A percentile compares a stretch with the other conserved stretches of the same genome.
Evolutionary conservation across 805 yeast genomes (phyloP).

Genomic region (Saccharomycopsis sp.): DNA sequence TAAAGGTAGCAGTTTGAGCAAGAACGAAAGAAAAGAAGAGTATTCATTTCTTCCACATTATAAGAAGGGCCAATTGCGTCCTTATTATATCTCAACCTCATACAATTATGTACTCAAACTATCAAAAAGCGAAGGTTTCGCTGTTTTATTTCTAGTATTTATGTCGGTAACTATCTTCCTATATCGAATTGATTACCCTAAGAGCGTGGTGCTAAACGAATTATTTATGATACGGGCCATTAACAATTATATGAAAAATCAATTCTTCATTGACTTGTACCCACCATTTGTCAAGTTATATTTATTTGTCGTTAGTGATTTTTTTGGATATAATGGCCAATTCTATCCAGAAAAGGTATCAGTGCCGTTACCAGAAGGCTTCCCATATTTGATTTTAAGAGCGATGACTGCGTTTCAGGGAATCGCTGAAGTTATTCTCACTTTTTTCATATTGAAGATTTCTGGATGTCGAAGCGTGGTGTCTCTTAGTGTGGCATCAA

Average conservation of each 20-base stretch:
- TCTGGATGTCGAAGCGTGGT: constrained; percentile 46
- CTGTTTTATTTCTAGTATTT: neutral
- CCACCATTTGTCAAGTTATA: constrained; percentile 65
- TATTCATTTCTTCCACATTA: constrained; percentile 2
- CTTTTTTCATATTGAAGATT: constrained; percentile 48
- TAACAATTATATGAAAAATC: constrained; percentile 44
- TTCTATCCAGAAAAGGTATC: constrained; percentile 10
- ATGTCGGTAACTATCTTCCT: constrained; percentile 26
- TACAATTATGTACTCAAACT: neutral
- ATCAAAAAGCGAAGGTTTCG: neutral
- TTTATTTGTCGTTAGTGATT: constrained; percentile 45
- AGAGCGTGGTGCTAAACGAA: constrained; percentile 43
- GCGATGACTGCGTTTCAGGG: constrained; percentile 51
- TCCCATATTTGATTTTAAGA: constrained; percentile 52
- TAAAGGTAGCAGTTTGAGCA: too few relatives aligned
- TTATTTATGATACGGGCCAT: constrained; percentile 36
- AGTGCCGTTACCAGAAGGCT: constrained; percentile 22
- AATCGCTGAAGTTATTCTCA: constrained; percentile 41
- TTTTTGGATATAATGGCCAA: constrained; percentile 35
- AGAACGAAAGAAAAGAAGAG: too few relatives aligned
- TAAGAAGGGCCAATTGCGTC: constrained; percentile 7
- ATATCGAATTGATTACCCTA: constrained; percentile 31
- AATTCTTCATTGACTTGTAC: constrained; percentile 62
- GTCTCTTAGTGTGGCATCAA: constrained; percentile 42
- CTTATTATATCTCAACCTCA: constrained; percentile 11